Base-by-base conservation (phyloP, 495 filamentous ascomycete genomes). In the Penicillium psychrofluorescens region DNA sequence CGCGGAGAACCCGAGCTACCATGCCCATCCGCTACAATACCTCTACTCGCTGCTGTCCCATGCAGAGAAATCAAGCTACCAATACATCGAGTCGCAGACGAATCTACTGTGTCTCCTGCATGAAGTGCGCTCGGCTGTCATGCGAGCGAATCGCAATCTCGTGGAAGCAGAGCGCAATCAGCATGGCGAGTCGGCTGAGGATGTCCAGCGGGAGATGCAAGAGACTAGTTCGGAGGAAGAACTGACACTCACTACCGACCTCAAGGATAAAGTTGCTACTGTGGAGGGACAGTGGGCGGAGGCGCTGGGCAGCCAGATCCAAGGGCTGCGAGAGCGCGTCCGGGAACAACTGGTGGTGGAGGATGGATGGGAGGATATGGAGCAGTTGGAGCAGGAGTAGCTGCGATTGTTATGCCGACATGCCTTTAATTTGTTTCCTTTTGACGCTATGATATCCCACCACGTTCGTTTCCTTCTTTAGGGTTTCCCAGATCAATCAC, bases 31-130 rank as follows among this genome's bases (percentile, higher is more conserved):
- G 31, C 55, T 95, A 55, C 86, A 95, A 62, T 98, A 98, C 53
- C 76, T 98, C 1, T 87, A 88, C 55, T 80, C 78, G 16, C 71
- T 97, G 41, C 74, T 98, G 12, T 71, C 76, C 11, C 90, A 95
- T 54, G 86, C 90, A 5, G 88, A 92, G 62, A 92, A 88, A 64
- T 85, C 81, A 41, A 88, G 86, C 16, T 95, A 95, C 56, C 91
- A 95, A 64, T 96, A 92, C 64, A 96, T 98, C 47, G 92, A 98
- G 69, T 82, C 77, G 4, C 91, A 98, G 72, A 90, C 79, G 15
- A 96, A 98, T 49, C 68, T 96, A 11, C 75, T 97, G n/a, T 96
- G 90, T 50, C 64, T 96, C 15, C 63, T 96, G 53, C 92, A 98
- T 54, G 92, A 96, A 63, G 89, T 95, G 22, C 88, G 88, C 55